A percentile compares a stretch with the other conserved stretches of the same genome.
phyloP scores from a whole-genome alignment of 2,329 filamentous ascomycete species.

The Penicillium psychrosexuale region DNA sequence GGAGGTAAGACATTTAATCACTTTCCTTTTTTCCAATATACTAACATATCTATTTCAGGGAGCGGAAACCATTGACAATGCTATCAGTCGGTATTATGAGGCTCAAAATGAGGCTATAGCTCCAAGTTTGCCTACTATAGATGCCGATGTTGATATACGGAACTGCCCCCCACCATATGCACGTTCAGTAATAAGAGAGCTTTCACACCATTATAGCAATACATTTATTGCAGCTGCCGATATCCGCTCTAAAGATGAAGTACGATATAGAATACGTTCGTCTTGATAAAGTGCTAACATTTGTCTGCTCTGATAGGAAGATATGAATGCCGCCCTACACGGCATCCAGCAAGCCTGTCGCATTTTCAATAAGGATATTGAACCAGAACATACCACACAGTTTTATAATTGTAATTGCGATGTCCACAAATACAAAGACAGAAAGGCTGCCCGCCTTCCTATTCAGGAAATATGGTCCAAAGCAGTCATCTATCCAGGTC shows the following conservation, averaged over 20 bases:
- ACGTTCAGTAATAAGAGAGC: background rate
- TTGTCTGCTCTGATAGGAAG: slow-evolving; percentile 22
- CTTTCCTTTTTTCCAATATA: background rate
- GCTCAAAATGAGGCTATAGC: background rate
- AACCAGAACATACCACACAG: slow-evolving; percentile 47
- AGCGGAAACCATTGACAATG: slow-evolving; percentile 5
- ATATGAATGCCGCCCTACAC: slow-evolving; percentile 31
- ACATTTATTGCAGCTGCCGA: background rate
- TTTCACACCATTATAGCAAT: background rate
- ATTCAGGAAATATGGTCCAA: slow-evolving; percentile 45
- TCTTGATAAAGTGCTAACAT: background rate
- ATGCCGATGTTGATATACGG: background rate
- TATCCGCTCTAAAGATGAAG: background rate
- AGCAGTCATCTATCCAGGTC: slow-evolving; percentile 49
- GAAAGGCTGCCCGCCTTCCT: slow-evolving; percentile 36
- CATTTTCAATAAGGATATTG: slow-evolving; percentile 49
- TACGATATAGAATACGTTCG: background rate
- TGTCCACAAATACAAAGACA: slow-evolving; percentile 41
- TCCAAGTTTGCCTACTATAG: background rate
- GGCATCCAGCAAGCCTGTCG: slow-evolving; percentile 38
- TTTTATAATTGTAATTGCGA: slow-evolving; percentile 38
- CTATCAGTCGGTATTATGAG: slow-evolving; percentile 13
- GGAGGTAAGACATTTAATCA: slow-evolving; percentile 1
- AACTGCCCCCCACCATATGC: background rate
- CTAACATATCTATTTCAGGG: slow-evolving; percentile 3